These are phyloP conservation scores for Fraxinus americana DNA, from an alignment of 257 asterid species.

Conservation along the genomic window DNA sequence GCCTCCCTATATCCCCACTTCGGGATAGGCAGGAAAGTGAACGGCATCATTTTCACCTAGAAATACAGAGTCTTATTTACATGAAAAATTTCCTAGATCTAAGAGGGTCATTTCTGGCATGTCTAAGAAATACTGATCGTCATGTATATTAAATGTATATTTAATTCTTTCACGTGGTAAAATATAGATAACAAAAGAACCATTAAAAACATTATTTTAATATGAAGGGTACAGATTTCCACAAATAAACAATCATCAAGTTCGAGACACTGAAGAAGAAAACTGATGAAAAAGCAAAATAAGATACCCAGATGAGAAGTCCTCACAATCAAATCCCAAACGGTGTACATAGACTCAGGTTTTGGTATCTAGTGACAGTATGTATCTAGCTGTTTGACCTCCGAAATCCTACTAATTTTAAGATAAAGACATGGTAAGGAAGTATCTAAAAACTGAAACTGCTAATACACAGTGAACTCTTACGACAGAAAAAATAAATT, in stretches of 20 bases:
- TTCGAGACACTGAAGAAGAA: not conserved
- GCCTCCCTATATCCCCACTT: not conserved
- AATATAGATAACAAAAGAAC: not conserved
- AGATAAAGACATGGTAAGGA: not conserved
- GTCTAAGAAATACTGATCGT: not conserved
- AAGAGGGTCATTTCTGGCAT: not conserved
- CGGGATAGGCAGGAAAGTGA: not conserved
- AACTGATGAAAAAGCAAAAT: not conserved
- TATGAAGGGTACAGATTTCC: not conserved
- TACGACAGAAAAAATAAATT: not conserved
- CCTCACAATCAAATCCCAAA: not conserved
- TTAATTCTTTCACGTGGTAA: no score
- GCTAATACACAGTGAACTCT: not conserved
- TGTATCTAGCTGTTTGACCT: not conserved
- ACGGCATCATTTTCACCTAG: not conserved
- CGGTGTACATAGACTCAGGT: not conserved
- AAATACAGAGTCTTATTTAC: not conserved
- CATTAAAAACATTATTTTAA: not conserved
- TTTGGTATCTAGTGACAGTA: not conserved
- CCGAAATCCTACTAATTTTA: not conserved
- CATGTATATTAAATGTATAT: no score
- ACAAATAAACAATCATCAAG: not conserved
- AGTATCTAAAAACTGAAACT: not conserved
- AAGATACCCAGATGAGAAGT: not conserved
- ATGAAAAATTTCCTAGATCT: not conserved